A percentile compares a stretch with the other conserved stretches of the same genome.
Evolutionary conservation across 139 green algal species (phyloP).

Genomic region (Coelastrella sp.): DNA sequence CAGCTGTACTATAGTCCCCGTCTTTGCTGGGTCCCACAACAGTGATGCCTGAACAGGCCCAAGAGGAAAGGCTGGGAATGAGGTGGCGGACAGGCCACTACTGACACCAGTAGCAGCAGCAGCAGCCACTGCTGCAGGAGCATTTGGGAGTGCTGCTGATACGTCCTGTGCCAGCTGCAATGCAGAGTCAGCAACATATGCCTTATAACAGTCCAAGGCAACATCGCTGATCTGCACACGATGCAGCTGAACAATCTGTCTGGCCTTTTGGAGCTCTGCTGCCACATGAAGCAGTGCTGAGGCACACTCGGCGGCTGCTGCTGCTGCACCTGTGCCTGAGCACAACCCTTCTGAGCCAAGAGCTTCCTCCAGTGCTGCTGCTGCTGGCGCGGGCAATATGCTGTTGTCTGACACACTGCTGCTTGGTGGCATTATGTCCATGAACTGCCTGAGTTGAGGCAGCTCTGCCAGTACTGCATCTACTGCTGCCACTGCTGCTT

Average conservation of each 20-base stretch:
- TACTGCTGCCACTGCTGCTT: background rate
- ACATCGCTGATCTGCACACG: background rate
- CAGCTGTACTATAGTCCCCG: conserved; percentile 2
- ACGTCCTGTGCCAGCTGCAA: background rate
- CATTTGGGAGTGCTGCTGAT: background rate
- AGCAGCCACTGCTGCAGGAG: background rate
- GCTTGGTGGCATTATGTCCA: background rate
- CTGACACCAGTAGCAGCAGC: background rate
- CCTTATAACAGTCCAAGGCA: background rate
- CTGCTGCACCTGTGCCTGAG: background rate
- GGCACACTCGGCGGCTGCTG: background rate
- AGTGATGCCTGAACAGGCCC: background rate
- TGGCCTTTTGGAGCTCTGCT: background rate
- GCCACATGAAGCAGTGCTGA: background rate
- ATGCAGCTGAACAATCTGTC: background rate
- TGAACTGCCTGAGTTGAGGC: background rate
- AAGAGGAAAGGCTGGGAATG: background rate
- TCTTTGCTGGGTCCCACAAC: background rate
- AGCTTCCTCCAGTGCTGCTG: background rate
- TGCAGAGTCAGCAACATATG: background rate
- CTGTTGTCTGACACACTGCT: background rate
- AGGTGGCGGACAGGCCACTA: background rate
- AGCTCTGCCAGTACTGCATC: conserved; percentile 1
- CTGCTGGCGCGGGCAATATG: background rate
- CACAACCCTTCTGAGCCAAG: background rate